phyloP scores from a whole-genome alignment of 2,329 filamentous ascomycete species.

The Xylaria sp. region DNA sequence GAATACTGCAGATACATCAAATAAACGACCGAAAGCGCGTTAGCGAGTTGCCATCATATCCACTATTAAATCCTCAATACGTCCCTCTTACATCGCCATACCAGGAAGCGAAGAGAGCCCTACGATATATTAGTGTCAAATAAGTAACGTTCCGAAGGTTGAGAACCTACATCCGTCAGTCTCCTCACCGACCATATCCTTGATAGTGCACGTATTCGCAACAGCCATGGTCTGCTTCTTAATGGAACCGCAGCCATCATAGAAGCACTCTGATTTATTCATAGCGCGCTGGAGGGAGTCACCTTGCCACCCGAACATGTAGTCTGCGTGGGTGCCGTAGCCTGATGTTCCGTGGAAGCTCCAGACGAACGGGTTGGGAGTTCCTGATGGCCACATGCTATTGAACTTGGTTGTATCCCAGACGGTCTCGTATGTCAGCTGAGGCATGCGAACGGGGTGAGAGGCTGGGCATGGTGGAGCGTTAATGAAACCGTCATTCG shows the following conservation, averaged over 20 bases:
- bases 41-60: background rate
- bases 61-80: background rate
- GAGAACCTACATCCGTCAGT: conserved; percentile 49
- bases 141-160: background rate
- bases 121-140: conserved; percentile 33
- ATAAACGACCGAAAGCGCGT: conserved; percentile 10
- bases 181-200: conserved; percentile 46
- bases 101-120: conserved; percentile 42
- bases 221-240: conserved; percentile 47
- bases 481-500: conserved; percentile 36
- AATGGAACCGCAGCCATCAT: conserved; percentile 50
- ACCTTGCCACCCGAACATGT: conserved; percentile 51
- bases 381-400: conserved; percentile 51
- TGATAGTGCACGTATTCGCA: conserved; percentile 48
- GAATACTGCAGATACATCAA: conserved; percentile 15
- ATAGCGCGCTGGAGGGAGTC: conserved; percentile 50
- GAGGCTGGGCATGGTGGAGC: conserved; percentile 46
- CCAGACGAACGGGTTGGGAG: conserved; percentile 49
- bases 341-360: conserved; percentile 48
- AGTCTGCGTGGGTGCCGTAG: conserved; percentile 52
- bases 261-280: conserved; percentile 56
- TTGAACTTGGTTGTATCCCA: conserved; percentile 57
- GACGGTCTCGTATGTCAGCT: conserved; percentile 58
- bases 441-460: conserved; percentile 56
- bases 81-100: conserved; percentile 32